These are phyloP conservation scores for Aspergillus sp. DNA, from an alignment of 2,329 filamentous ascomycete species.

Conservation along the genomic window DNA sequence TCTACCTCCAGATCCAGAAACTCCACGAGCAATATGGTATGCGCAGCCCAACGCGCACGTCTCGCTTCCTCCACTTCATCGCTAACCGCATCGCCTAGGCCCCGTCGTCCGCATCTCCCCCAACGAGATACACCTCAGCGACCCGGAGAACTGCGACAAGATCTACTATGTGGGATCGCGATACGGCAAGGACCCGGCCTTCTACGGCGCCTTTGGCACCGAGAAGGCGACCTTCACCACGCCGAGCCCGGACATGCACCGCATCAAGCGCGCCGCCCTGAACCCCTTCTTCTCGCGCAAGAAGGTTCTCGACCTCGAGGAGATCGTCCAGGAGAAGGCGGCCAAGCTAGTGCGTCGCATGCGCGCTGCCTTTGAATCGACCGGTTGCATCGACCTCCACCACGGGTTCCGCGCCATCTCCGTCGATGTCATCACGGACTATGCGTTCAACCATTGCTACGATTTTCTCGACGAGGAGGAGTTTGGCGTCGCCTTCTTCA, in stretches of 20 bases:
- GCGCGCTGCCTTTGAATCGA: constrained; percentile 12
- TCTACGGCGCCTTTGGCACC: constrained; percentile 26
- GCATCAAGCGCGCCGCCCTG: constrained; percentile 27
- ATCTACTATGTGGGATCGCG: constrained; percentile 26
- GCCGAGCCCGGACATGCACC: constrained; percentile 25
- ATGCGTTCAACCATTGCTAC: constrained; percentile 24
- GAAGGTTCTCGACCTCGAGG: constrained; percentile 23
- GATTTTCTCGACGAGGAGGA: constrained; percentile 16
- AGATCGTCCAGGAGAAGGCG: constrained; percentile 22
- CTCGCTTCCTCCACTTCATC: background rate
- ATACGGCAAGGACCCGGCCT: constrained; percentile 24
- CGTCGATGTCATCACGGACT: constrained; percentile 30
- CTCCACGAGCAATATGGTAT: constrained; percentile 28
- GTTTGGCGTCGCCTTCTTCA: constrained; percentile 20
- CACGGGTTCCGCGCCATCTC: constrained; percentile 25
- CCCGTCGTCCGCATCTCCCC: constrained; percentile 29
- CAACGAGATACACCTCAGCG: constrained; percentile 28
- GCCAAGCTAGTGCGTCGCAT: constrained; percentile 23
- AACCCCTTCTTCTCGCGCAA: constrained; percentile 31
- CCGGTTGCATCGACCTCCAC: constrained; percentile 19
- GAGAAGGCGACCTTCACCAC: constrained; percentile 31
- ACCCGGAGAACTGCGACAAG: constrained; percentile 23
- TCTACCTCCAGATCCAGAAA: constrained; percentile 25
- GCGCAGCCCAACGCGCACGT: background rate
- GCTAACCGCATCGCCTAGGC: constrained; percentile 12